Evolutionary conservation across 306 rosid genomes (phyloP).

Genomic region (barrel medic (Medicago truncatula)): DNA sequence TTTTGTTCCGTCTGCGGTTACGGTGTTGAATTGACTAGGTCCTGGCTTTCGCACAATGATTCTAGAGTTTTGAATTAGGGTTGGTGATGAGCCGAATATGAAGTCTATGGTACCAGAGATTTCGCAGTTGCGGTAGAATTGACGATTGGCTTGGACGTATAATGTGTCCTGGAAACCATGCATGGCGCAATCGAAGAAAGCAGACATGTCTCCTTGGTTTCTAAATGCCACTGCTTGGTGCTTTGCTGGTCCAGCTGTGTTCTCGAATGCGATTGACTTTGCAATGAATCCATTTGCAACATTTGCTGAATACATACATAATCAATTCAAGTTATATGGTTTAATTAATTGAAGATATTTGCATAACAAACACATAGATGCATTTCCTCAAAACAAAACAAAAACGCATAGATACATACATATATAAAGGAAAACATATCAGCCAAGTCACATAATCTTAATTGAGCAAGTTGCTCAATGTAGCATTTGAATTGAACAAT

Average conservation of each 20-base stretch:
- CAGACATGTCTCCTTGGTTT: conserved; percentile 63
- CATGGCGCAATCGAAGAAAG: conserved; percentile 61
- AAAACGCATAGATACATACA: no score
- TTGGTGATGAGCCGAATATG: conserved; percentile 62
- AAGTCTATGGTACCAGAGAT: conserved; percentile 78
- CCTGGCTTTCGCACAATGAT: conserved; percentile 60
- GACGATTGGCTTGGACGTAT: conserved; percentile 63
- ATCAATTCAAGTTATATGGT: neutral
- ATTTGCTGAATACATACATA: conserved; percentile 39
- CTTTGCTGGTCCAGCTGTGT: conserved; percentile 65
- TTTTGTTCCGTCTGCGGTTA: conserved; percentile 66
- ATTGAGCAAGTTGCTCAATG: no score
- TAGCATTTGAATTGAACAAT: no score
- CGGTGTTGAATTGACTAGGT: conserved; percentile 56
- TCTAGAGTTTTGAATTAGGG: conserved; percentile 62
- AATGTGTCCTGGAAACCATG: conserved; percentile 73
- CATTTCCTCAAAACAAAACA: no score
- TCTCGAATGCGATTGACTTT: conserved; percentile 65
- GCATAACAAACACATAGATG: no score
- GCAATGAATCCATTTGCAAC: conserved; percentile 58
- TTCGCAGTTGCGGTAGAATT: conserved; percentile 80
- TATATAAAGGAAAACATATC: no score
- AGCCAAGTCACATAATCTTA: no score
- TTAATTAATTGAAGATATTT: neutral
- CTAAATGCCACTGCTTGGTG: conserved; percentile 87